These are phyloP conservation scores for Hericium alpestre DNA, from an alignment of 768 basidiomycete genomes.

Conservation along the genomic window DNA sequence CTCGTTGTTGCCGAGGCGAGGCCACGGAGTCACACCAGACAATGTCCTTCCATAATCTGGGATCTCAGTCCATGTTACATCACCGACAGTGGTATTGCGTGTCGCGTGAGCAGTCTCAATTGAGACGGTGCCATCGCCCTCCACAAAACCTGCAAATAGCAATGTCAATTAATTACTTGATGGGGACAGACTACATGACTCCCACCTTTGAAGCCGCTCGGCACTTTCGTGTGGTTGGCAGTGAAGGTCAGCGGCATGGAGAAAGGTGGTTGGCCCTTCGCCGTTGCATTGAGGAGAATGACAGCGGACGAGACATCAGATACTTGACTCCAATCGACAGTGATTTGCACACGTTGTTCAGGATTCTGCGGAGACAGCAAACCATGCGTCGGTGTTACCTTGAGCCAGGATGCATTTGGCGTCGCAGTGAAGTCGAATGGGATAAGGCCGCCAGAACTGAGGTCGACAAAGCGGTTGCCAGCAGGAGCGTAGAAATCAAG, in stretches of 20 bases:
- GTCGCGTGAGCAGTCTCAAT: slow-evolving; percentile 57
- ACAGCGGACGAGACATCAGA: slow-evolving; percentile 27
- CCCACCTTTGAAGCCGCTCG: slow-evolving; percentile 40
- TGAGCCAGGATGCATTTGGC: slow-evolving; percentile 43
- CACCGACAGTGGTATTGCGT: slow-evolving; percentile 35
- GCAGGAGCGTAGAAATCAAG: slow-evolving; percentile 50
- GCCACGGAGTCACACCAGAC: slow-evolving; percentile 54
- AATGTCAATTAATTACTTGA: background rate
- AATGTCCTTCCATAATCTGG: slow-evolving; percentile 50
- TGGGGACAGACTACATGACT: background rate
- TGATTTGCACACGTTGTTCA: slow-evolving; percentile 44
- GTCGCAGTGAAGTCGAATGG: slow-evolving; percentile 46
- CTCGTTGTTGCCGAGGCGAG: slow-evolving; percentile 34
- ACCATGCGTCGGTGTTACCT: slow-evolving; percentile 35
- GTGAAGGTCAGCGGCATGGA: slow-evolving; percentile 18
- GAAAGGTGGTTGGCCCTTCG: slow-evolving; percentile 27
- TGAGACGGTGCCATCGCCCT: slow-evolving; percentile 50
- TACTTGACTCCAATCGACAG: slow-evolving; percentile 49
- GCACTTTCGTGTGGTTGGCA: slow-evolving; percentile 24
- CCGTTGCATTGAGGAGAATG: slow-evolving; percentile 37
- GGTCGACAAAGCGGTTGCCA: slow-evolving; percentile 45
- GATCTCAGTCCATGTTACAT: slow-evolving; percentile 48
- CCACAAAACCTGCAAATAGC: slow-evolving; percentile 38
- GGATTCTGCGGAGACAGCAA: slow-evolving; percentile 35
- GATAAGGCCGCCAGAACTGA: slow-evolving; percentile 48